phyloP scores from a whole-genome alignment of 169 alveolate genomes.

The Eimeria acervulina region DNA sequence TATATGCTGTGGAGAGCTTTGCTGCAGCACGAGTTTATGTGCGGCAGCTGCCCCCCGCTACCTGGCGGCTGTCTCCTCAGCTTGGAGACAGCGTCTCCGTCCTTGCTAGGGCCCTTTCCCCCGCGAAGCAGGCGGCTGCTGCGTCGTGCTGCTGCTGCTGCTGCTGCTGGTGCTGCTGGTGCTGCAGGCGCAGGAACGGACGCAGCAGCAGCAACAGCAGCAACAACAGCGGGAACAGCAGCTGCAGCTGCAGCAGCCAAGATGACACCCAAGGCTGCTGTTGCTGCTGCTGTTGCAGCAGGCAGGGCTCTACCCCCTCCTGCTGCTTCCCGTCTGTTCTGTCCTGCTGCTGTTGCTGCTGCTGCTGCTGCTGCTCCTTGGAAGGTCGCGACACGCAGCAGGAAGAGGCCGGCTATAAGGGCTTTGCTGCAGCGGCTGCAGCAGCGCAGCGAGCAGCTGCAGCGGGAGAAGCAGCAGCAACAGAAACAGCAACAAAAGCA shows the following conservation, averaged over 20 bases:
- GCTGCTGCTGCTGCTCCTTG: constrained; percentile 35
- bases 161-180: background rate
- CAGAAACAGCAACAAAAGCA: background rate
- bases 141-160: constrained; percentile 32
- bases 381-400: constrained; percentile 20
- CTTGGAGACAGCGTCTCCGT: constrained; percentile 50
- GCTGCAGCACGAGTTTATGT: background rate
- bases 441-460: constrained; percentile 16
- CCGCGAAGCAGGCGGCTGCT: constrained; percentile 60
- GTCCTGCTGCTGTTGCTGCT: background rate
- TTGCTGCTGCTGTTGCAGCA: constrained; percentile 33
- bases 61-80: constrained; percentile 42
- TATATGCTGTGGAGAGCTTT: constrained; percentile 1
- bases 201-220: background rate
- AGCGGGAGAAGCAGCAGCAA: constrained; percentile 11
- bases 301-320: background rate
- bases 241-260: background rate
- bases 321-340: background rate
- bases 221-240: background rate
- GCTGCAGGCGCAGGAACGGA: too few species aligned
- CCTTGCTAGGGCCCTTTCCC: constrained; percentile 66
- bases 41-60: constrained; percentile 16
- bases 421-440: background rate
- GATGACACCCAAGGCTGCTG: background rate
- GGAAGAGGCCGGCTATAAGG: background rate